Conservation (phyloP, 352 stramenopile genomes). For the Phytophthora agathidicida region DNA sequence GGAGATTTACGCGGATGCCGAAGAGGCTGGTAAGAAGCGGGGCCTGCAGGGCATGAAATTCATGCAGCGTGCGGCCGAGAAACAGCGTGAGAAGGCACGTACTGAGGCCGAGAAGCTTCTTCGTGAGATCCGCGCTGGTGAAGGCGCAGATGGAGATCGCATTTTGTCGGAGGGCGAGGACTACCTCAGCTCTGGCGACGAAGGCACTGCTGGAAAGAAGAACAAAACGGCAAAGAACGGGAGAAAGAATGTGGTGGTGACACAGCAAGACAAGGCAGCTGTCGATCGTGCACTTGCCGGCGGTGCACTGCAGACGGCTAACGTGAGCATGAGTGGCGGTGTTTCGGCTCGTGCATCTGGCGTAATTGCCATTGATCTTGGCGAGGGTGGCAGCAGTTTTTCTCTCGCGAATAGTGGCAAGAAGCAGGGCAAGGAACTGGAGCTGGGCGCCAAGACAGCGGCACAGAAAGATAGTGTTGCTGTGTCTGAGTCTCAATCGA, state of each 20-base stretch:
- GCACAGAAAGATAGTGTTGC: conserved; percentile 9
- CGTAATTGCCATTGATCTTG: conserved; percentile 79
- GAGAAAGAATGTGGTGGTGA: conserved; percentile 54
- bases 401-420: conserved; percentile 33
- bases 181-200: conserved; percentile 51
- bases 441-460: conserved; percentile 38
- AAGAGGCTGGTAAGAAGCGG: conserved; percentile 55
- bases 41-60: conserved; percentile 97
- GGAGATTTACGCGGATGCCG: conserved; percentile 74
- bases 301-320: conserved; percentile 60
- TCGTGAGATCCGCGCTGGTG: conserved; percentile 91
- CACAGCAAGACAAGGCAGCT: conserved; percentile 53
- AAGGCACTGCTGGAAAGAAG: conserved; percentile 28
- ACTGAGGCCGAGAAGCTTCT: conserved; percentile 94
- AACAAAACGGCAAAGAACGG: conserved; percentile 39
- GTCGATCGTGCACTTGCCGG: conserved; percentile 60
- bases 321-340: conserved; percentile 76
- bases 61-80: conserved; percentile 97
- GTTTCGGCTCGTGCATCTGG: conserved; percentile 67
- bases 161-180: conserved; percentile 67
- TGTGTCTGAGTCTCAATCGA: conserved; percentile 6
- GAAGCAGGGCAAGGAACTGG: conserved; percentile 29
- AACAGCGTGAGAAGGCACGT: conserved; percentile 92
- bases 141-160: conserved; percentile 72
- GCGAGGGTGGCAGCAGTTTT: conserved; percentile 37